phyloP scores from a whole-genome alignment of 768 basidiomycete genomes.

The Psilocybe tampanensis region DNA sequence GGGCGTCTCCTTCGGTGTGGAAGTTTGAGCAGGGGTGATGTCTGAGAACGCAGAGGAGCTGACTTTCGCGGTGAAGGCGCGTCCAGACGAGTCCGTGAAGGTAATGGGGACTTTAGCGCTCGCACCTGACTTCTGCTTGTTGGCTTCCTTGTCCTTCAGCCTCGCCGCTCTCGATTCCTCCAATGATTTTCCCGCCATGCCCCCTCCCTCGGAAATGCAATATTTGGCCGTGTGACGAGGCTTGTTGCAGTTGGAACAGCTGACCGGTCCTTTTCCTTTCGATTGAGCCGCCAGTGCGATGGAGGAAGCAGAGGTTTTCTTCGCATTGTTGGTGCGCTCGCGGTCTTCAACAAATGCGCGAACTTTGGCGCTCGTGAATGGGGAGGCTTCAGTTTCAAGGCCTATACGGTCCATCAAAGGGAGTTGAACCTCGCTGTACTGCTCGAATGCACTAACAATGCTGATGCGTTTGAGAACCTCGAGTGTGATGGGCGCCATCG shows the following conservation, averaged over 20 bases:
- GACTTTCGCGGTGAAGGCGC: too few relatives aligned
- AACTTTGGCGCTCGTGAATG: conserved; percentile 9
- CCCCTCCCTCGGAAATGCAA: conserved; percentile 23
- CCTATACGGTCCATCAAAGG: conserved; percentile 14
- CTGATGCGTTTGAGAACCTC: background rate
- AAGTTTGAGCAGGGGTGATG: too few relatives aligned
- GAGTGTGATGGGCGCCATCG: conserved; percentile 4
- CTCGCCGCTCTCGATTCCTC: background rate
- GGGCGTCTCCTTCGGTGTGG: too few relatives aligned
- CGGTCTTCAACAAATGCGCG: conserved; percentile 5
- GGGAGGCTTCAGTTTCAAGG: background rate
- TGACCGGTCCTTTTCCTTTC: background rate
- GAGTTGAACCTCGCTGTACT: background rate
- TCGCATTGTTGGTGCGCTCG: background rate
- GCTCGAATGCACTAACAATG: conserved; percentile 2
- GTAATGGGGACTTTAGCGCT: too few relatives aligned
- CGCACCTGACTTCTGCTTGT: too few relatives aligned
- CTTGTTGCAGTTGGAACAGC: conserved; percentile 18
- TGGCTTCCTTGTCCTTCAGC: too few relatives aligned
- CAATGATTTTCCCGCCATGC: conserved; percentile 29
- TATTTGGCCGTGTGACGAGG: conserved; percentile 15
- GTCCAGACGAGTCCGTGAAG: too few relatives aligned
- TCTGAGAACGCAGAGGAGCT: too few relatives aligned
- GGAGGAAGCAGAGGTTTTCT: background rate
- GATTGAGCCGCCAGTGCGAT: background rate